Base-by-base conservation (phyloP, 2,329 filamentous ascomycete genomes). In the Tolypocladium amazonense region DNA sequence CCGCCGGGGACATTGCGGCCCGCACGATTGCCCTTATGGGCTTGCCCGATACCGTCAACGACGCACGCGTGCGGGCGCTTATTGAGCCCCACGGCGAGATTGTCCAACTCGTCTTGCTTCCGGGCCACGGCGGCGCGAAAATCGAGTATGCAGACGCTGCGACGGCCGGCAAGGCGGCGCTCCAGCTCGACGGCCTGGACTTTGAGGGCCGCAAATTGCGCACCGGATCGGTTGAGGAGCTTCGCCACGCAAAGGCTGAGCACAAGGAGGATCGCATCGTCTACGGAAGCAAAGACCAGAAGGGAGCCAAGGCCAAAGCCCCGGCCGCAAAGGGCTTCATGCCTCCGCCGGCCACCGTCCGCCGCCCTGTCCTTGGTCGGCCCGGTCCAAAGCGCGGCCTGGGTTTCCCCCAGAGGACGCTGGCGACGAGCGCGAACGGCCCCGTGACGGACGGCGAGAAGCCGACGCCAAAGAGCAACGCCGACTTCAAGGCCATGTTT, bases 11-110 rank as follows among this genome's bases (percentile, higher is more conserved):
- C 20, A 81, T 84, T 25, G 73, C 78, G 37, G 83, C 86, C 56
- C 86, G 91, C 58, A 94, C 90, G 0, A 81, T 97, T 56, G 88
- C 88, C 12, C 77, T 99, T 35, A 84, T 97, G 74, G 88, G 92
- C 63, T 78, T 99, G 1, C 91, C 94, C 0, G 94, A 97, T 69
- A 97, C 92, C 0, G 85, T 97, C 67, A 97, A 95, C 64, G 90
- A 96, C 68, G 85, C 89, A 1, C 90, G 92, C 37, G 84, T 99
- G 59, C 84, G 84, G 53, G 81, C 86, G 0, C 77, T 95, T 3
- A 85, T 89, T 11, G 88, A 91, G 65, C 81, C 85, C 1, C 81
- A 87, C 53, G 92, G 91, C 0, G 73, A 80, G 1, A 79, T 97
- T 30, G 79, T 87, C 63, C 93, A 92, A 71, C 80, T 97, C 4